Conservation (phyloP, 768 basidiomycete species). For the Mycena galericulata region DNA sequence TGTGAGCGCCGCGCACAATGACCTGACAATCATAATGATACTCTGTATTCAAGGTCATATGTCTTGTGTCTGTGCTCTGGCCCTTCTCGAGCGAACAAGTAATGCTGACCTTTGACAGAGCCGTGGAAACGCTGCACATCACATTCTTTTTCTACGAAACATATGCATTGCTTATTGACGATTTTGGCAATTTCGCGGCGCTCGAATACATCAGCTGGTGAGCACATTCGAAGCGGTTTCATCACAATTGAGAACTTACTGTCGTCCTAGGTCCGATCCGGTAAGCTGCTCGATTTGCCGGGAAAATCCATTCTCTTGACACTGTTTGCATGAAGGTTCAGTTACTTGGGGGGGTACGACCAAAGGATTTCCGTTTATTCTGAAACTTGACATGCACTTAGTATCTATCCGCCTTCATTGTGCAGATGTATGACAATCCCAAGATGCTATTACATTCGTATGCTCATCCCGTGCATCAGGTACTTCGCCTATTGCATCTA, state of each 20-base stretch:
- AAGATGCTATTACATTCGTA: too few relatives aligned
- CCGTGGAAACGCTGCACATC: constrained; percentile 38
- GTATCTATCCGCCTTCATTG: constrained; percentile 38
- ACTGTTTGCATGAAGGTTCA: neutral
- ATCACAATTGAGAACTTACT: neutral
- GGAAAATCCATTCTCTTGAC: neutral
- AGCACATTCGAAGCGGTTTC: too few relatives aligned
- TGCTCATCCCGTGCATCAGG: constrained; percentile 20
- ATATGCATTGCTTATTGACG: constrained; percentile 36
- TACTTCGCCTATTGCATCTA: constrained; percentile 38
- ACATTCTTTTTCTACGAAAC: constrained; percentile 33
- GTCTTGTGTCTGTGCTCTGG: too few relatives aligned
- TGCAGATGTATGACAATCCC: constrained; percentile 36
- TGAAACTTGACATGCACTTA: neutral
- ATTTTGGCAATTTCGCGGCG: constrained; percentile 35
- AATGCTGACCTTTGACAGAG: constrained; percentile 24
- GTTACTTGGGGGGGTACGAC: neutral
- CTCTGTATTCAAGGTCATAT: too few relatives aligned
- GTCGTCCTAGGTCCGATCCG: neutral
- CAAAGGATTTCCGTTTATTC: neutral
- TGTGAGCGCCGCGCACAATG: constrained; percentile 23
- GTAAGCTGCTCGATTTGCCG: neutral
- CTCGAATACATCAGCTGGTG: constrained; percentile 32
- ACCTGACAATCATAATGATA: too few relatives aligned
- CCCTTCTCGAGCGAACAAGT: too few relatives aligned